A percentile compares a stretch with the other conserved stretches of the same genome.
Evolutionary conservation across 75 land plant genomes (phyloP).

Genomic region (Gnetum montanum): DNA sequence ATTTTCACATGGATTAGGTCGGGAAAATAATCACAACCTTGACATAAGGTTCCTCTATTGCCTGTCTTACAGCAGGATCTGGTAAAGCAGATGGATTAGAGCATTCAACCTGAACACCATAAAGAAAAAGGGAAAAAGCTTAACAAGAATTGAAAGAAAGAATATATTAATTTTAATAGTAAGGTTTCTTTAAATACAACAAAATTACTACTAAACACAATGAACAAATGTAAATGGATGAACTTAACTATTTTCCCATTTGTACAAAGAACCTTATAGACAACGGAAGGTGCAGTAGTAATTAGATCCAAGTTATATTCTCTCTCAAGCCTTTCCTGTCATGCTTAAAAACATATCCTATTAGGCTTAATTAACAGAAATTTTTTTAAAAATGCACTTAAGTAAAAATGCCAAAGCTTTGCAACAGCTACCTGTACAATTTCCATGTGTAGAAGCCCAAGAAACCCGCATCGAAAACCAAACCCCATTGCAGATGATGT

Average conservation of each 20-base stretch:
- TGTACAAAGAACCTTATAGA: conserved; percentile 62
- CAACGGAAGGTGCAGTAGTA: conserved; percentile 98
- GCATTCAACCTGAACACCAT: conserved; percentile 64
- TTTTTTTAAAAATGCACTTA: background rate
- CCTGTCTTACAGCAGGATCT: conserved; percentile 64
- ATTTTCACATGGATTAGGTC: background rate
- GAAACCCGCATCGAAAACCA: conserved; percentile 98
- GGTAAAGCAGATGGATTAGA: conserved; percentile 94
- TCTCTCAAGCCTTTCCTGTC: conserved; percentile 95
- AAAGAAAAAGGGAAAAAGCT: background rate
- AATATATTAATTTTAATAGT: too few relatives aligned
- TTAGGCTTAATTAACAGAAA: too few relatives aligned
- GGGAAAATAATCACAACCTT: conserved; percentile 31
- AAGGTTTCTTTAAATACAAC: too few relatives aligned
- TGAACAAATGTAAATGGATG: too few relatives aligned
- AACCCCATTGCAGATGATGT: conserved; percentile 97
- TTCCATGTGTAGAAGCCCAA: conserved; percentile 99
- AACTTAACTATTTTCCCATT: conserved; percentile 61
- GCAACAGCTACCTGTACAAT: conserved; percentile 70
- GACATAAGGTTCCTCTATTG: conserved; percentile 88
- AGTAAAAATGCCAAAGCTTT: background rate
- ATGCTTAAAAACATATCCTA: conserved; percentile 4
- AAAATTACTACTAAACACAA: too few relatives aligned
- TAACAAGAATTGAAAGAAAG: too few relatives aligned
- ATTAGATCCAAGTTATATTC: conserved; percentile 85